Conservation (phyloP, 129 eudicot species). For the Pittosporum tobira region DNA sequence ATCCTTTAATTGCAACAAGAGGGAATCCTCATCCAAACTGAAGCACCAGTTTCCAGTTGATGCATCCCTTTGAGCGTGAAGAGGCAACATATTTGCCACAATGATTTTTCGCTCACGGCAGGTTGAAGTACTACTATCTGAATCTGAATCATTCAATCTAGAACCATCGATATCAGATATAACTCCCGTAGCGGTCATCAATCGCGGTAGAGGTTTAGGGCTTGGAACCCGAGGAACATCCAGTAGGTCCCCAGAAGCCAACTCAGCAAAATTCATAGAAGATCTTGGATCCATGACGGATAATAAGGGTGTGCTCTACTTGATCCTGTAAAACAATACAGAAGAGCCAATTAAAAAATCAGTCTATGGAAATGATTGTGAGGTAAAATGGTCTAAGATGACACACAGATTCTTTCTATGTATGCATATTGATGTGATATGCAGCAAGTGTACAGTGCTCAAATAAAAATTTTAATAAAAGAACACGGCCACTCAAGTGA, state of each 20-base stretch:
- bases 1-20: conserved; percentile 2
- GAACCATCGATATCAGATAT: conserved; percentile 40
- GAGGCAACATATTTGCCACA: conserved; percentile 8
- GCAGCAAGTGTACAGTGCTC: too few relatives aligned
- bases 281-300: conserved; percentile 60
- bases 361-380: too few relatives aligned
- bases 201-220: conserved; percentile 72
- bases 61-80: conserved; percentile 4
- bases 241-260: conserved; percentile 51
- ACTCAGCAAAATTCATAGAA: conserved; percentile 41
- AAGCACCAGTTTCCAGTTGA: conserved; percentile 5
- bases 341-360: background rate
- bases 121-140: background rate
- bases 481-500: too few relatives aligned
- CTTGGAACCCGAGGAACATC: conserved; percentile 81
- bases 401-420: too few relatives aligned
- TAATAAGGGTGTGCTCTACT: background rate
- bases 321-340: conserved; percentile 17
- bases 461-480: too few relatives aligned
- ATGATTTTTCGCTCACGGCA: conserved; percentile 1
- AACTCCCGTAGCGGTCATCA: conserved; percentile 70
- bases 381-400: too few relatives aligned
- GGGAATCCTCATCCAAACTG: conserved; percentile 1
- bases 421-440: too few relatives aligned
- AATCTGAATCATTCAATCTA: conserved; percentile 7